Conservation (phyloP, 495 filamentous ascomycete species). For the Aspergillus incahuasiensis region DNA sequence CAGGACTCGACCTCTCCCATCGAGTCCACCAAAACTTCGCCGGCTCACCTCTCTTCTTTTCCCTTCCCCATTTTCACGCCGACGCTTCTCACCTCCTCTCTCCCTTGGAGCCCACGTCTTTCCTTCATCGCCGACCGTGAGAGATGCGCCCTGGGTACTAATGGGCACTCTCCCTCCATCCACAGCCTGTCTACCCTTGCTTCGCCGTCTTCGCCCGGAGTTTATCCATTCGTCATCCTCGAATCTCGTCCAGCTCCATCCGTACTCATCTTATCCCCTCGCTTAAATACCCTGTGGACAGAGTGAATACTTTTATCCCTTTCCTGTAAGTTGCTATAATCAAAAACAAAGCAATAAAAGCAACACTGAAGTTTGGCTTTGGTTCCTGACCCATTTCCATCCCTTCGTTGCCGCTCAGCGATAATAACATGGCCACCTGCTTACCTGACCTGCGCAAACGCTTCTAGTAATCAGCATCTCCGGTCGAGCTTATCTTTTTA, state of each 20-base stretch:
- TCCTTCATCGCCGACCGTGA: slow-evolving; percentile 9
- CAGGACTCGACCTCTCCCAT: slow-evolving; percentile 16
- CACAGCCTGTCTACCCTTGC: slow-evolving; percentile 24
- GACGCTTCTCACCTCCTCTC: slow-evolving; percentile 2
- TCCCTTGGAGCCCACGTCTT: neutral
- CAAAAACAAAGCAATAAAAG: slow-evolving; percentile 1
- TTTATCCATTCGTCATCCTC: slow-evolving; percentile 19
- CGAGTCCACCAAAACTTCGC: slow-evolving; percentile 18
- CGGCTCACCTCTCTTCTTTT: slow-evolving; percentile 8
- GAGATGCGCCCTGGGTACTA: slow-evolving; percentile 22
- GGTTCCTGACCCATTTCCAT: slow-evolving; percentile 6
- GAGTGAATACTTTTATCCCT: slow-evolving; percentile 3
- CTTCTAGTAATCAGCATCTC: slow-evolving; percentile 19
- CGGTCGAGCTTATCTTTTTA: slow-evolving; percentile 17
- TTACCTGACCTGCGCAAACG: slow-evolving; percentile 23
- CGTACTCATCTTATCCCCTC: slow-evolving; percentile 15
- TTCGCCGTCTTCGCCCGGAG: slow-evolving; percentile 21
- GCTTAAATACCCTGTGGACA: slow-evolving; percentile 3
- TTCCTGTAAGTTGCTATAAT: slow-evolving; percentile 5
- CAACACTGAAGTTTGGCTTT: slow-evolving; percentile 4
- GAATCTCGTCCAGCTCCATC: slow-evolving; percentile 8
- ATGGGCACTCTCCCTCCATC: slow-evolving; percentile 22
- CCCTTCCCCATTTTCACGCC: neutral
- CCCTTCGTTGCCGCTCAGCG: slow-evolving; percentile 8
- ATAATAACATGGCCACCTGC: slow-evolving; percentile 15